Evolutionary conservation across 108 stramenopile genomes (phyloP).

Genomic region (Skeletonema grethae): DNA sequence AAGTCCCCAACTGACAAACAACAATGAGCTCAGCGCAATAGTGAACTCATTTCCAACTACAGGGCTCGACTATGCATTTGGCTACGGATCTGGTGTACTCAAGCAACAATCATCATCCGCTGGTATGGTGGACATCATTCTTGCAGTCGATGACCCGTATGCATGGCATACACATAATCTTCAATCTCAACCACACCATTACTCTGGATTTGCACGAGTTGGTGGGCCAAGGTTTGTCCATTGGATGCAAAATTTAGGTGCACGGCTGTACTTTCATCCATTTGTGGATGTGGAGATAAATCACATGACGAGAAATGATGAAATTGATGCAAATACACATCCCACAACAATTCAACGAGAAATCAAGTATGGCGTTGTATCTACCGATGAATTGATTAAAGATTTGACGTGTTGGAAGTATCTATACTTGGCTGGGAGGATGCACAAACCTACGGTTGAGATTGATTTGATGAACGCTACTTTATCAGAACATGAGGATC

Average conservation of each 20-base stretch:
- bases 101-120: conserved; percentile 48
- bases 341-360: conserved; percentile 18
- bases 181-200: conserved; percentile 63
- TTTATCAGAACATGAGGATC: neutral
- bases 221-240: conserved; percentile 37
- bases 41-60: conserved; percentile 55
- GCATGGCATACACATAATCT: conserved; percentile 70
- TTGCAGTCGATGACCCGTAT: conserved; percentile 60
- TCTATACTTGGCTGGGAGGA: conserved; percentile 79
- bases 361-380: conserved; percentile 83
- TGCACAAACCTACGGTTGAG: conserved; percentile 81
- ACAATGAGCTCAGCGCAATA: conserved; percentile 48
- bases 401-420: conserved; percentile 77
- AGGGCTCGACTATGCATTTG: conserved; percentile 73
- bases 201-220: conserved; percentile 46
- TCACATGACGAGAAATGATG: neutral
- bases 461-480: conserved; percentile 12
- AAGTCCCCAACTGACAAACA: conserved; percentile 18
- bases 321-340: neutral
- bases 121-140: conserved; percentile 79
- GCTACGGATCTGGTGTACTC: conserved; percentile 87
- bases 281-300: conserved; percentile 35
- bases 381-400: conserved; percentile 53
- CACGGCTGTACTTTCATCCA: conserved; percentile 56
- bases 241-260: conserved; percentile 50